A percentile compares a stretch with the other conserved stretches of the same genome.
phyloP scores from a whole-genome alignment of 2,329 filamentous ascomycete species.

The Akanthomyces uredinophilus region DNA sequence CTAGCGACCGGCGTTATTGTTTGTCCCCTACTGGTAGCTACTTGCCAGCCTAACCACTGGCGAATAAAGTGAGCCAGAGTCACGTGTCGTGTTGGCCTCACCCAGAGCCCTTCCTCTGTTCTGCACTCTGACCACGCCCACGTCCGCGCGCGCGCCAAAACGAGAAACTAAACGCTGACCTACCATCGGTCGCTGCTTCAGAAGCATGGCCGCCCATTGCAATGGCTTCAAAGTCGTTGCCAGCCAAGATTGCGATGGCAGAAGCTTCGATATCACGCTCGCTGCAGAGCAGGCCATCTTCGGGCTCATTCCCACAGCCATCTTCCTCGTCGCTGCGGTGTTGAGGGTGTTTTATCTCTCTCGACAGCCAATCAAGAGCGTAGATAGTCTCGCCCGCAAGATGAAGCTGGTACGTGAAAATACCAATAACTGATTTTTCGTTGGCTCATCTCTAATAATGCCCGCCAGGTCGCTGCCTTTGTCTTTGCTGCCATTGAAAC shows the following conservation, averaged over 20 bases:
- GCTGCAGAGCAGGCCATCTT: slow-evolving; percentile 1
- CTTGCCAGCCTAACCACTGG: no score
- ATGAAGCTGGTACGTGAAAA: neutral
- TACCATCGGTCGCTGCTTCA: no score
- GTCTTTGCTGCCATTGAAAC: neutral
- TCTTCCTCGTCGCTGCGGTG: neutral
- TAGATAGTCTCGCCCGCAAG: neutral
- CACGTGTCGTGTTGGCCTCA: no score
- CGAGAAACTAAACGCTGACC: no score
- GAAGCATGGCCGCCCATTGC: no score
- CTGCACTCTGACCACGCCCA: no score
- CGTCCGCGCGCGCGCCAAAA: no score
- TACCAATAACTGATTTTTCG: neutral
- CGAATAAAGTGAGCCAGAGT: no score
- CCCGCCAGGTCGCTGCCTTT: neutral
- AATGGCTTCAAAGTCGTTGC: no score
- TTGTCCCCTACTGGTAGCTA: no score
- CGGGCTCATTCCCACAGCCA: neutral
- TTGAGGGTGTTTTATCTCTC: neutral
- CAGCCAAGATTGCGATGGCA: neutral
- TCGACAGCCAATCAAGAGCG: neutral
- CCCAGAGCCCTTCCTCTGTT: no score
- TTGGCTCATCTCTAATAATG: neutral
- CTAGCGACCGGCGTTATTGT: no score
- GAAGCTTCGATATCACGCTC: slow-evolving; percentile 1